Conservation (phyloP, 257 asterid genomes). For the Eustoma russellianum region DNA sequence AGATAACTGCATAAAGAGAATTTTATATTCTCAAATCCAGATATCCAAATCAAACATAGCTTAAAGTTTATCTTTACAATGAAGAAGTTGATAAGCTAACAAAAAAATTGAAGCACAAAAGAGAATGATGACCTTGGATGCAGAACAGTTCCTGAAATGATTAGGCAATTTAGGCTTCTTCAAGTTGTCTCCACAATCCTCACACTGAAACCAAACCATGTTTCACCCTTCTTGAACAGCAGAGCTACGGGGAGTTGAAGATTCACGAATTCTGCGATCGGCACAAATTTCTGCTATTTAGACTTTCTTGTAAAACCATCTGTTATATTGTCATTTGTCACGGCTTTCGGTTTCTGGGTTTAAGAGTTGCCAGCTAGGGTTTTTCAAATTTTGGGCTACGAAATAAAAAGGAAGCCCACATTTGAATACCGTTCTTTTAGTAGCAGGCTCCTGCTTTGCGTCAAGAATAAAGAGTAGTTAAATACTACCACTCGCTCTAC, state of each 20-base stretch:
- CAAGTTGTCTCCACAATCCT: constrained; percentile 90
- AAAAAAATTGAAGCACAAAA: background rate
- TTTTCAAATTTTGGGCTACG: constrained; percentile 4
- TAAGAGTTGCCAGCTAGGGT: constrained; percentile 3
- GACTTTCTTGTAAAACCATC: background rate
- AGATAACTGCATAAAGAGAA: constrained; percentile 39
- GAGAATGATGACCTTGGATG: constrained; percentile 47
- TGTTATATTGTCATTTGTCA: too few relatives aligned
- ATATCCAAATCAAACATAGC: background rate
- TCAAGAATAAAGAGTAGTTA: too few relatives aligned
- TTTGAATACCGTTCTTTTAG: too few relatives aligned
- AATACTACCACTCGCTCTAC: too few relatives aligned
- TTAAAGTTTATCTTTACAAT: constrained; percentile 2
- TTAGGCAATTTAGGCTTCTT: constrained; percentile 85
- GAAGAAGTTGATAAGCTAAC: background rate
- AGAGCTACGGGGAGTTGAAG: too few relatives aligned
- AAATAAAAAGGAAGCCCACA: too few relatives aligned
- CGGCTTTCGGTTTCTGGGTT: constrained; percentile 1
- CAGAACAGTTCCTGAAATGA: constrained; percentile 86
- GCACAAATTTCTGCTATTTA: background rate
- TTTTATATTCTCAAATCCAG: too few relatives aligned
- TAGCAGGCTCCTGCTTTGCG: too few relatives aligned
- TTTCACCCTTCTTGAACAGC: background rate
- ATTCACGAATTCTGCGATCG: too few relatives aligned
- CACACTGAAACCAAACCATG: constrained; percentile 99